phyloP scores from a whole-genome alignment of 2,329 filamentous ascomycete species.

The Fusarium sp. region DNA sequence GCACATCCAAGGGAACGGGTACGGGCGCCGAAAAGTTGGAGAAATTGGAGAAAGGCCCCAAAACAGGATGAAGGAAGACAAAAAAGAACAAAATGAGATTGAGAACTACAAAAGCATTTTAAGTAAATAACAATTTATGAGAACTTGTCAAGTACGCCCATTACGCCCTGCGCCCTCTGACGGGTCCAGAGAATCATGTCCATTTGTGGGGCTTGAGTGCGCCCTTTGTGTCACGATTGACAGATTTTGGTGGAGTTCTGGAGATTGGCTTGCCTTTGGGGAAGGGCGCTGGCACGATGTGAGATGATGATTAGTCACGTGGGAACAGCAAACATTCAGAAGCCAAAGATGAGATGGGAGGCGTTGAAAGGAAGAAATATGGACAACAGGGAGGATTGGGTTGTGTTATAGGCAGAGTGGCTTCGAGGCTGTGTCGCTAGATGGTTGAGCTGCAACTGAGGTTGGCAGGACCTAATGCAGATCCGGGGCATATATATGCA shows the following conservation, averaged over 20 bases:
- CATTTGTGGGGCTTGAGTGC: slow-evolving; percentile 27
- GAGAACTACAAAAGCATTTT: slow-evolving; percentile 1
- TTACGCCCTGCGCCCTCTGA: slow-evolving; percentile 19
- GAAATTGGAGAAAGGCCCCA: slow-evolving; percentile 17
- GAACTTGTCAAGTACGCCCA: slow-evolving; percentile 24
- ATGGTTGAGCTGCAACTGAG: not conserved
- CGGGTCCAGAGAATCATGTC: slow-evolving; percentile 15
- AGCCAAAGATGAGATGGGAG: not conserved
- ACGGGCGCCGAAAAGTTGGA: slow-evolving; percentile 2
- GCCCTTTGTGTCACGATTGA: slow-evolving; percentile 28
- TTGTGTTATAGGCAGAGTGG: not conserved
- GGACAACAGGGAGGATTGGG: not conserved
- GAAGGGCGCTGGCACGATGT: slow-evolving; percentile 10
- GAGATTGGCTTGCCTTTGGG: slow-evolving; percentile 23
- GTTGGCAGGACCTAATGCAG: not conserved
- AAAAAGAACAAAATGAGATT: not conserved
- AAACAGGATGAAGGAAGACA: not conserved
- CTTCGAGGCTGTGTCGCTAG: not conserved
- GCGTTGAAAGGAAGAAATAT: not conserved
- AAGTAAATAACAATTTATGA: not conserved
- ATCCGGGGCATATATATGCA: not conserved
- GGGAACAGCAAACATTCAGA: not conserved
- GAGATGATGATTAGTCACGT: slow-evolving; percentile 11
- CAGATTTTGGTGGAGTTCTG: slow-evolving; percentile 28
- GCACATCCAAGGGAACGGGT: slow-evolving; percentile 4